Evolutionary conservation across 495 filamentous ascomycete species (phyloP).

Genomic region (Aspergillus indologenus): DNA sequence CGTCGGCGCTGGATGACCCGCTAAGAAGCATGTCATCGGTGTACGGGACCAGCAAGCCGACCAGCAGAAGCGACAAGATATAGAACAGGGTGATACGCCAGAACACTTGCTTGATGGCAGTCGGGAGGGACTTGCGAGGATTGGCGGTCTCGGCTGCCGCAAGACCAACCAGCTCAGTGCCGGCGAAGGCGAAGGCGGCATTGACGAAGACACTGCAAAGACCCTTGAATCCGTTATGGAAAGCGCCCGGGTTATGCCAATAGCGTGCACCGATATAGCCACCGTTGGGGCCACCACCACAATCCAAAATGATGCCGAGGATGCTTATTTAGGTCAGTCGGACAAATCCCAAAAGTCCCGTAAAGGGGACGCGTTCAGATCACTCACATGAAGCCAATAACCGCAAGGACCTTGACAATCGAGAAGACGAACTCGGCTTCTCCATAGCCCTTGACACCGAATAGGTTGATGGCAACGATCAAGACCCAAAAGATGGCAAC

Average conservation of each 20-base stretch:
- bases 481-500: constrained; percentile 76
- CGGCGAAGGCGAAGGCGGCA: constrained; percentile 87
- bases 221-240: constrained; percentile 91
- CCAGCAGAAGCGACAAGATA: constrained; percentile 66
- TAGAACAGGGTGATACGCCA: constrained; percentile 93
- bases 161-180: constrained; percentile 90
- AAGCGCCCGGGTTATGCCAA: constrained; percentile 85
- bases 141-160: constrained; percentile 86
- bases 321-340: constrained; percentile 49
- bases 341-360: background rate
- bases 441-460: constrained; percentile 83
- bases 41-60: constrained; percentile 75
- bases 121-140: constrained; percentile 80
- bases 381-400: constrained; percentile 83
- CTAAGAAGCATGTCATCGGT: constrained; percentile 57
- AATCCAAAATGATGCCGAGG: constrained; percentile 74
- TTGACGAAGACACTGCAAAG: constrained; percentile 92
- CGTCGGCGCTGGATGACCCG: constrained; percentile 55
- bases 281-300: constrained; percentile 70
- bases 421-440: constrained; percentile 91
- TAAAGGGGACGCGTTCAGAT: background rate
- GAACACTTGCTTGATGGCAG: constrained; percentile 89
- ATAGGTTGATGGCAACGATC: constrained; percentile 79
- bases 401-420: constrained; percentile 78
- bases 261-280: constrained; percentile 81